These are phyloP conservation scores for Marasmius fiardii DNA, from an alignment of 1,284 basidiomycete species.

Conservation along the genomic window DNA sequence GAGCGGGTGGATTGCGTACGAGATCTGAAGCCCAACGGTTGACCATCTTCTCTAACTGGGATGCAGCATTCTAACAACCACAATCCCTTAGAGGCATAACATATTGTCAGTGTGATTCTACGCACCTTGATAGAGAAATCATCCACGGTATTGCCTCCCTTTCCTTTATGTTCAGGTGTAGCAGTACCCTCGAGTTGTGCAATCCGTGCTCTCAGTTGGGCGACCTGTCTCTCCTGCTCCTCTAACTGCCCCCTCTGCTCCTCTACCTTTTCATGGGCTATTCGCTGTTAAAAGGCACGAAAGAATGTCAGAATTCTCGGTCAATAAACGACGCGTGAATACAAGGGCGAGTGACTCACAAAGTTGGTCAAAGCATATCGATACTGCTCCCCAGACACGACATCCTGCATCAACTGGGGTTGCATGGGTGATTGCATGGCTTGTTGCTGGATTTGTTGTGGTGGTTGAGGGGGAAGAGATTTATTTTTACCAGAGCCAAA, in stretches of 20 bases:
- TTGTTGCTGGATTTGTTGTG: constrained; percentile 14
- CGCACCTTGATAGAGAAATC: constrained; percentile 81
- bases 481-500: background rate
- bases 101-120: background rate
- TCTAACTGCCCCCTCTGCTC: constrained; percentile 73
- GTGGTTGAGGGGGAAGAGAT: background rate
- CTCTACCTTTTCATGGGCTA: constrained; percentile 84
- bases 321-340: background rate
- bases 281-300: constrained; percentile 43
- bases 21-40: constrained; percentile 81
- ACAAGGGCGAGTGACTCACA: constrained; percentile 37
- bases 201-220: constrained; percentile 65
- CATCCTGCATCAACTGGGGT: constrained; percentile 36
- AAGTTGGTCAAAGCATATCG: constrained; percentile 79
- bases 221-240: constrained; percentile 79
- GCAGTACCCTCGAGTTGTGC: constrained; percentile 65
- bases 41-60: constrained; percentile 72
- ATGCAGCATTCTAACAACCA: constrained; percentile 59
- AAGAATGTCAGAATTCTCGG: too few relatives aligned
- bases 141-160: constrained; percentile 64
- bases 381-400: constrained; percentile 70
- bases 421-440: constrained; percentile 25
- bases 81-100: background rate
- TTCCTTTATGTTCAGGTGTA: constrained; percentile 30
- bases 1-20: constrained; percentile 52